Conservation (phyloP, 176 grass and related monocot genomes). For the Rhynchospora pubera region DNA sequence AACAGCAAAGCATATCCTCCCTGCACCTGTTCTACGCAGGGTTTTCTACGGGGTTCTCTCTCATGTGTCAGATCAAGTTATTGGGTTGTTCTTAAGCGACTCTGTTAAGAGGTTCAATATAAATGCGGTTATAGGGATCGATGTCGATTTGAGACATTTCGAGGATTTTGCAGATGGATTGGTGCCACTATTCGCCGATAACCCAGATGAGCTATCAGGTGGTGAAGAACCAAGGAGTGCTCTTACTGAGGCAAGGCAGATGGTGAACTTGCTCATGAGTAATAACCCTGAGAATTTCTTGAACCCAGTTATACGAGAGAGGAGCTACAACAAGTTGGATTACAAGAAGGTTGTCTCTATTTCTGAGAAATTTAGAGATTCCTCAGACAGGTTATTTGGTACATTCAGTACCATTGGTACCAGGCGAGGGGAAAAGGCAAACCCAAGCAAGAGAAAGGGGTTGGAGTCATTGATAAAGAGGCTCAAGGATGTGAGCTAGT, state of each 20-base stretch:
- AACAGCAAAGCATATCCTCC: constrained; percentile 83
- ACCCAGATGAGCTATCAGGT: constrained; percentile 40
- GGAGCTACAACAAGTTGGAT: constrained; percentile 91
- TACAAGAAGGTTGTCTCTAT: constrained; percentile 72
- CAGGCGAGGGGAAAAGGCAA: constrained; percentile 67
- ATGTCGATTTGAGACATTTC: constrained; percentile 81
- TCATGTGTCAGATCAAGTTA: constrained; percentile 69
- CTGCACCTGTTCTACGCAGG: constrained; percentile 52
- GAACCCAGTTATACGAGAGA: constrained; percentile 86
- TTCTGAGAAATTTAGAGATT: constrained; percentile 93
- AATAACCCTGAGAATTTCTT: constrained; percentile 89
- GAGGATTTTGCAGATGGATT: constrained; percentile 71
- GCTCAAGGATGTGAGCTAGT: constrained; percentile 76
- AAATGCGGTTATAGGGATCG: constrained; percentile 67
- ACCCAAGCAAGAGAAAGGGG: constrained; percentile 59
- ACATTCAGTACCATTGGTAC: constrained; percentile 83
- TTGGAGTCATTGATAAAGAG: constrained; percentile 86
- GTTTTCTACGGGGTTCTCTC: constrained; percentile 66
- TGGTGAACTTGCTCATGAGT: constrained; percentile 93
- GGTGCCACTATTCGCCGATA: constrained; percentile 43
- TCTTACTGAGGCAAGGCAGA: constrained; percentile 63
- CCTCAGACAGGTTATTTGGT: constrained; percentile 82
- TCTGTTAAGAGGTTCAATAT: constrained; percentile 88
- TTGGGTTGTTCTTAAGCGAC: constrained; percentile 73
- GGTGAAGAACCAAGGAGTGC: constrained; percentile 67